These are phyloP conservation scores for Dactylonectria estremocensis DNA, from an alignment of 2,329 filamentous ascomycete genomes.

Conservation along the genomic window DNA sequence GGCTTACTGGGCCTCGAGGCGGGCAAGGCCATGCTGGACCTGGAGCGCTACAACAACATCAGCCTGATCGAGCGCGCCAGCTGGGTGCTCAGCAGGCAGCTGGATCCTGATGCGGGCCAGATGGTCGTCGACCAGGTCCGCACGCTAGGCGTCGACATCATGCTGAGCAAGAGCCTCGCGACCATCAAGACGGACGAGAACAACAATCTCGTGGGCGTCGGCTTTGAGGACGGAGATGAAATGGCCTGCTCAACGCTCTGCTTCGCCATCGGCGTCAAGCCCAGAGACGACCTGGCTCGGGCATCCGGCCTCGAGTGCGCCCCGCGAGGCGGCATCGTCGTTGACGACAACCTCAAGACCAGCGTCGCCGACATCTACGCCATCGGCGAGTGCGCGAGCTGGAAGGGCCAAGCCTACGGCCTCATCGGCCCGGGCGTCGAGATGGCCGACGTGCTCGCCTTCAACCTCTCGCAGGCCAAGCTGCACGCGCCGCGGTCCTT, in stretches of 20 bases:
- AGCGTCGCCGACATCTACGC: constrained; percentile 84
- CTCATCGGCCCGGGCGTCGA: constrained; percentile 92
- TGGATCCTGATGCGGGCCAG: constrained; percentile 84
- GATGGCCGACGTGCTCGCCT: constrained; percentile 92
- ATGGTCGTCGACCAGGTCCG: constrained; percentile 88
- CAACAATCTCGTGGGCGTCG: constrained; percentile 80
- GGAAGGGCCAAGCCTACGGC: constrained; percentile 88
- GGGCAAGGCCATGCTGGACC: constrained; percentile 91
- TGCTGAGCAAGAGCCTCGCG: constrained; percentile 83
- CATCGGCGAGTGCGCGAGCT: constrained; percentile 92
- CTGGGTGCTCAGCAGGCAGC: constrained; percentile 87
- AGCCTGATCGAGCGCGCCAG: constrained; percentile 85
- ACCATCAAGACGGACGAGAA: constrained; percentile 77
- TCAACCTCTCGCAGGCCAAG: constrained; percentile 89
- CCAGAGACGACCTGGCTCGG: constrained; percentile 83
- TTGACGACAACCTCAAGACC: constrained; percentile 78
- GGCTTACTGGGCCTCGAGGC: constrained; percentile 90
- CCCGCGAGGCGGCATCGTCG: constrained; percentile 81
- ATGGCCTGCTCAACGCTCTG: constrained; percentile 87
- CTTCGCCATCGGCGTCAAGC: constrained; percentile 90
- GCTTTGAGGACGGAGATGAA: constrained; percentile 85
- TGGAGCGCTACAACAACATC: constrained; percentile 81
- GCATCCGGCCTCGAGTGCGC: constrained; percentile 80
- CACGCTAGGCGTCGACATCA: constrained; percentile 83
- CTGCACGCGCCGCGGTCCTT: constrained; percentile 79